Percentiles rank a stretch among this genome's conserved stretches.
phyloP scores from a whole-genome alignment of 768 basidiomycete species.

The Panaeolus papilionaceus region DNA sequence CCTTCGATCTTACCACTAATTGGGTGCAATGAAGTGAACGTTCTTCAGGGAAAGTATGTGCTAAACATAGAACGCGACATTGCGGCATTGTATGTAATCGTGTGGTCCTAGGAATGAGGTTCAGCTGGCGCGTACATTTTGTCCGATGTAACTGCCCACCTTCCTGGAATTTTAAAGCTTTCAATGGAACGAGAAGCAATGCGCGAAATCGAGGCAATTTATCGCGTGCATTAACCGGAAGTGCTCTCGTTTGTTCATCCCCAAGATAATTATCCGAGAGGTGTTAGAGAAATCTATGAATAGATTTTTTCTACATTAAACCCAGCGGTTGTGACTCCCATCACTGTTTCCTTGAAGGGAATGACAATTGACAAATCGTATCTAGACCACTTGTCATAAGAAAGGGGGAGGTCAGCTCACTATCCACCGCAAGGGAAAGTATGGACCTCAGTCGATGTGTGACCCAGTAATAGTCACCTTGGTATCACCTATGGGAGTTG shows the following conservation, averaged over 20 bases:
- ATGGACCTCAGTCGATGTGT: no score
- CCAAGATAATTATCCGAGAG: background rate
- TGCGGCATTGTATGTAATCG: background rate
- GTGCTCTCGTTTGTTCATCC: background rate
- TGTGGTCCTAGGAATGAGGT: background rate
- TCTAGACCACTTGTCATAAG: no score
- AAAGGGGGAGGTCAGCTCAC: no score
- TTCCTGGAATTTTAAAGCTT: background rate
- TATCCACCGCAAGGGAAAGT: no score
- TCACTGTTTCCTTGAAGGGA: background rate
- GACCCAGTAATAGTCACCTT: no score
- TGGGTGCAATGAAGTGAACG: background rate
- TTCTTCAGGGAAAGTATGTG: background rate
- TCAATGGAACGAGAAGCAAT: background rate
- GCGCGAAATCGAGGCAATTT: background rate
- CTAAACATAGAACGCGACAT: constrained; percentile 2
- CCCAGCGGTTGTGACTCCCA: background rate
- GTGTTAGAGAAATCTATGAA: background rate
- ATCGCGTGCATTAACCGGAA: background rate
- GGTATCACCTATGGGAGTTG: no score
- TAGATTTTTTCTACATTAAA: background rate
- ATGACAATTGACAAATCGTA: no score
- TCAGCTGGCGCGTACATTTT: background rate
- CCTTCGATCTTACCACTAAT: background rate
- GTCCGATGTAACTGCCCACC: background rate